Conservation (phyloP, 2,329 filamentous ascomycete genomes). For the Arachnopeziza araneosa region DNA sequence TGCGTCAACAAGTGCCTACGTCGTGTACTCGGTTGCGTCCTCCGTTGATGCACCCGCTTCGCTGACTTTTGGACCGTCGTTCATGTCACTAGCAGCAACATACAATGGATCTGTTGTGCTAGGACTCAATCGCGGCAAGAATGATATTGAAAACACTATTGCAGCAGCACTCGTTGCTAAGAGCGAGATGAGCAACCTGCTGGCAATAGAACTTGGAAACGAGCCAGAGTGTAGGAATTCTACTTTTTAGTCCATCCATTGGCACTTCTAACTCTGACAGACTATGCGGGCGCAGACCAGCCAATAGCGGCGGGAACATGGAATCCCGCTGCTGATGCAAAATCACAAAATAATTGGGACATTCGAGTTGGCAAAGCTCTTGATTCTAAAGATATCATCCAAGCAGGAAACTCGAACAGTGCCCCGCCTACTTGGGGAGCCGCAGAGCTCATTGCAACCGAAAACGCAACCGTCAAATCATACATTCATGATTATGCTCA, state of each 20-base stretch:
- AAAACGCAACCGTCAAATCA: conserved; percentile 16
- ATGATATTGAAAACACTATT: conserved; percentile 49
- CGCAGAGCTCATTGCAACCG: conserved; percentile 22
- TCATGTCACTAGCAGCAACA: conserved; percentile 43
- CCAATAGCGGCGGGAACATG: conserved; percentile 26
- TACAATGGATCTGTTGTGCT: conserved; percentile 47
- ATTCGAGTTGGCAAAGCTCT: conserved; percentile 20
- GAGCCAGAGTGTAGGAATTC: conserved; percentile 48
- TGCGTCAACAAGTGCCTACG: conserved; percentile 38
- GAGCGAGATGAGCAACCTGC: conserved; percentile 41
- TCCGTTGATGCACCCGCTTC: conserved; percentile 42
- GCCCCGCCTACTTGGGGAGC: conserved; percentile 27
- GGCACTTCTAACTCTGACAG: conserved; percentile 18
- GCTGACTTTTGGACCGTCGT: conserved; percentile 47
- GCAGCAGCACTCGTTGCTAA: conserved; percentile 43
- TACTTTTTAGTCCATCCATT: background rate
- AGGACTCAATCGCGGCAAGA: conserved; percentile 48
- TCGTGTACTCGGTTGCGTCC: conserved; percentile 45
- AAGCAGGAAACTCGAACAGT: conserved; percentile 25
- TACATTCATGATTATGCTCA: conserved; percentile 27
- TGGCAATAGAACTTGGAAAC: conserved; percentile 52
- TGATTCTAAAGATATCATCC: conserved; percentile 16
- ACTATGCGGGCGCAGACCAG: conserved; percentile 30
- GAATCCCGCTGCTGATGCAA: conserved; percentile 21
- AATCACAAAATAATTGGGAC: conserved; percentile 25